These are phyloP conservation scores for Aquilaria malaccensis DNA, from an alignment of 345 rosid species.

Conservation along the genomic window DNA sequence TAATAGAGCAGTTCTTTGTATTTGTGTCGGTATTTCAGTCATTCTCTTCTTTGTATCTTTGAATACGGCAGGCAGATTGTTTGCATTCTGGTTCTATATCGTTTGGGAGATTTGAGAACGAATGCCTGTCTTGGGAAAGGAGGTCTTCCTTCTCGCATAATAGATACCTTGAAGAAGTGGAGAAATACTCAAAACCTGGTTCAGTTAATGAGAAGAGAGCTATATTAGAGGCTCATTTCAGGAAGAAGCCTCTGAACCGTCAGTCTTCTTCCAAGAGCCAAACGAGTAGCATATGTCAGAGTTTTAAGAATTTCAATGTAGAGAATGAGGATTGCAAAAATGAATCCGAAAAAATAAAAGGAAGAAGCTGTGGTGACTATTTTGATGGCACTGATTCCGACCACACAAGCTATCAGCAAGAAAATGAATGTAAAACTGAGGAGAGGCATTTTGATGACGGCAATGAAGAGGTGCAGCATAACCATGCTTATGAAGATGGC, in stretches of 20 bases:
- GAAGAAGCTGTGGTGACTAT: constrained; percentile 16
- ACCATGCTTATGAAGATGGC: constrained; percentile 17
- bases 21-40: not conserved
- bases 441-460: constrained; percentile 12
- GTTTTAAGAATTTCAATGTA: constrained; percentile 18
- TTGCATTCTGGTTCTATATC: constrained; percentile 82
- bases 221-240: constrained; percentile 84
- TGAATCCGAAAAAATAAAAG: constrained; percentile 22
- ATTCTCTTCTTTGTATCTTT: constrained; percentile 4
- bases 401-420: constrained; percentile 11
- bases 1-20: constrained; percentile 1
- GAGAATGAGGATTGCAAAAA: constrained; percentile 21
- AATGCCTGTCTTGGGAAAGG: constrained; percentile 74
- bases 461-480: constrained; percentile 20
- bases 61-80: constrained; percentile 45
- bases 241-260: constrained; percentile 50
- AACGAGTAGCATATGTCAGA: constrained; percentile 25
- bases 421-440: constrained; percentile 14
- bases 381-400: constrained; percentile 25
- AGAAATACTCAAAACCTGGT: constrained; percentile 78
- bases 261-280: constrained; percentile 42
- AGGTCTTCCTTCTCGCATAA: constrained; percentile 87
- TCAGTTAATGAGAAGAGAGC: constrained; percentile 80
- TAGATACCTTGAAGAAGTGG: constrained; percentile 89
- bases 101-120: constrained; percentile 87